phyloP scores from a whole-genome alignment of 176 grass and related monocot species.

The Dendrocalamus sinicus region DNA sequence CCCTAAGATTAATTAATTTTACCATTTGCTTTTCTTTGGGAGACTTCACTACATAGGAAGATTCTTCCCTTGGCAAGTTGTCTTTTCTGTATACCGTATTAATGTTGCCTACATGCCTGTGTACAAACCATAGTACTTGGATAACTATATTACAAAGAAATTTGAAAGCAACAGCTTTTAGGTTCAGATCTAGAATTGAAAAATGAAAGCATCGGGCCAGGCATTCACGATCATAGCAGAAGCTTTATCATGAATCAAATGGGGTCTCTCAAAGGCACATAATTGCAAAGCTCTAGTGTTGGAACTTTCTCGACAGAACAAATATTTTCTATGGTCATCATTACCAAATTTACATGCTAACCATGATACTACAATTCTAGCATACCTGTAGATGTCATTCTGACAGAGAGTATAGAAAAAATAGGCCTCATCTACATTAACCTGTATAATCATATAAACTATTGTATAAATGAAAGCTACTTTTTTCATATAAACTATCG shows the following conservation, averaged over 20 bases:
- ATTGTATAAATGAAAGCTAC: slow-evolving; percentile 12
- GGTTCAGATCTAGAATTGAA: slow-evolving; percentile 29
- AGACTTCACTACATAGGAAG: slow-evolving; percentile 61
- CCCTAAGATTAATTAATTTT: slow-evolving; percentile 45
- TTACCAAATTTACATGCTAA: slow-evolving; percentile 29
- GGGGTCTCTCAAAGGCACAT: slow-evolving; percentile 6
- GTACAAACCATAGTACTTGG: slow-evolving; percentile 39
- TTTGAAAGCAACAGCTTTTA: not conserved
- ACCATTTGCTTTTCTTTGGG: slow-evolving; percentile 95
- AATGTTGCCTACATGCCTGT: slow-evolving; percentile 74
- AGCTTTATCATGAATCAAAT: slow-evolving; percentile 28
- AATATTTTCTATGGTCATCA: not conserved
- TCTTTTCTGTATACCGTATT: slow-evolving; percentile 72
- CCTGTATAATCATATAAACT: slow-evolving; percentile 58
- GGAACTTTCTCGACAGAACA: not conserved
- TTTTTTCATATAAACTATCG: slow-evolving; percentile 26
- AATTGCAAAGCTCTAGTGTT: not conserved
- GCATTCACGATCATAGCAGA: not conserved
- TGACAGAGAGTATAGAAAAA: slow-evolving; percentile 82
- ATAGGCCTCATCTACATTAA: slow-evolving; percentile 70
- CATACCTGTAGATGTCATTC: slow-evolving; percentile 86
- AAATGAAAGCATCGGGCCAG: slow-evolving; percentile 1
- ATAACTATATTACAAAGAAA: slow-evolving; percentile 27
- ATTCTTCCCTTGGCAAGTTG: slow-evolving; percentile 50
- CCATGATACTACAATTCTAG: slow-evolving; percentile 9